Percentiles rank a stretch among this genome's conserved stretches.
Evolutionary conservation across 352 stramenopile species (phyloP).

Genomic region (Phytophthora podocarpi): DNA sequence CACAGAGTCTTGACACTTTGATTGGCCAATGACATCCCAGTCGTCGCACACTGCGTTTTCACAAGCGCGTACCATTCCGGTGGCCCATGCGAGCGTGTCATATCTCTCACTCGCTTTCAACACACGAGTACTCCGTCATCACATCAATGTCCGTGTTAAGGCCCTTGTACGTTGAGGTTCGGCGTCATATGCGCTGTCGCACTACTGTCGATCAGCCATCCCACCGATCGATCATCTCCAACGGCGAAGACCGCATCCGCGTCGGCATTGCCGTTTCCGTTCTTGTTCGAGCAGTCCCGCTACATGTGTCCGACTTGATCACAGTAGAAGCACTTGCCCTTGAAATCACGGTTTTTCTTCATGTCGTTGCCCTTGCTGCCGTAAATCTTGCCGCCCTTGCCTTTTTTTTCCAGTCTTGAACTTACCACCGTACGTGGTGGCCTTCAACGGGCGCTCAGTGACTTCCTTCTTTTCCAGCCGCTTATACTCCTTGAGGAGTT

Average conservation of each 20-base stretch:
- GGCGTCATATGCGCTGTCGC: background rate
- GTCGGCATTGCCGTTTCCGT: too few species aligned
- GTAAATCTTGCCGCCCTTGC: too few species aligned
- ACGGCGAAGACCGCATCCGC: background rate
- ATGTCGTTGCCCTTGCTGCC: too few species aligned
- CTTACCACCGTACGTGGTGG: too few species aligned
- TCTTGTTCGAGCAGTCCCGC: too few species aligned
- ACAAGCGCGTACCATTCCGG: background rate
- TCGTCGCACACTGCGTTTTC: conserved; percentile 9
- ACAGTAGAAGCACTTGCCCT: too few species aligned
- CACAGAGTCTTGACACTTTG: conserved; percentile 2
- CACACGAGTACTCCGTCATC: background rate
- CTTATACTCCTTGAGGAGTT: too few species aligned
- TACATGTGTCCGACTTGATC: too few species aligned
- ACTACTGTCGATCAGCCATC: background rate
- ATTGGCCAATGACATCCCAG: background rate
- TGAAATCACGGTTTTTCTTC: too few species aligned
- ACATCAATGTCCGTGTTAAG: background rate
- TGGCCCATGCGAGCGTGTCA: conserved; percentile 26
- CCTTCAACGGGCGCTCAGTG: too few species aligned
- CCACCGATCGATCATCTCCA: background rate
- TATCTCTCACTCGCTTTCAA: conserved; percentile 20
- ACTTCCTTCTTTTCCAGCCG: too few species aligned
- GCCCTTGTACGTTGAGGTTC: background rate
- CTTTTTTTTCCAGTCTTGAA: too few species aligned